Evolutionary conservation across 305 asterid species (phyloP).

Genomic region (Plantago coronopus): DNA sequence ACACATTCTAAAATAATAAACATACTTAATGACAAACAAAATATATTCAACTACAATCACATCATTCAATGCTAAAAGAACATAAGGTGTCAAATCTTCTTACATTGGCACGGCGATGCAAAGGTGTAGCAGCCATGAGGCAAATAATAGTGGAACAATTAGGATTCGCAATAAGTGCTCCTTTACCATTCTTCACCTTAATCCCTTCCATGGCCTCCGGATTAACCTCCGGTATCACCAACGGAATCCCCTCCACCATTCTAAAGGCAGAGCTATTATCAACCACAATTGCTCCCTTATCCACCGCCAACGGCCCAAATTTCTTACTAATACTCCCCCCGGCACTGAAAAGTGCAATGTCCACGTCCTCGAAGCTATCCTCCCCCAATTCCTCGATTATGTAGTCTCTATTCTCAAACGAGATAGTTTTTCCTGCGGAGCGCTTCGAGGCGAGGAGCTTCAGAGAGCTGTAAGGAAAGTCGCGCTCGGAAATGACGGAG

Average conservation of each 20-base stretch:
- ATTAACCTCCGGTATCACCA: slow-evolving; percentile 91
- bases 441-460: slow-evolving; percentile 75
- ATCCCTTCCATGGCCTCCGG: slow-evolving; percentile 79
- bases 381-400: slow-evolving; percentile 58
- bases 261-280: slow-evolving; percentile 96
- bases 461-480: slow-evolving; percentile 72
- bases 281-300: slow-evolving; percentile 73
- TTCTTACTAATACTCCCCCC: slow-evolving; percentile 89
- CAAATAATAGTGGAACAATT: slow-evolving; percentile 93
- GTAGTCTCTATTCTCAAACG: slow-evolving; percentile 43
- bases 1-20: too few species aligned
- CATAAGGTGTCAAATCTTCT: neutral
- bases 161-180: slow-evolving; percentile 83
- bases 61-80: slow-evolving; percentile 1
- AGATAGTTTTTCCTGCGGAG: slow-evolving; percentile 57
- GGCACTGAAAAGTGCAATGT: slow-evolving; percentile 80
- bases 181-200: slow-evolving; percentile 65
- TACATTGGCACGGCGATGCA: slow-evolving; percentile 87
- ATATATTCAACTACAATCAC: too few species aligned
- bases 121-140: slow-evolving; percentile 90
- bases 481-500: slow-evolving; percentile 72
- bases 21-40: neutral
- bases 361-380: slow-evolving; percentile 59
- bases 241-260: slow-evolving; percentile 84
- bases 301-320: slow-evolving; percentile 72